A percentile compares a stretch with the other conserved stretches of the same genome.
Conservation (phyloP, 768 basidiomycete species). For the Tricholoma hemisulphureum region DNA sequence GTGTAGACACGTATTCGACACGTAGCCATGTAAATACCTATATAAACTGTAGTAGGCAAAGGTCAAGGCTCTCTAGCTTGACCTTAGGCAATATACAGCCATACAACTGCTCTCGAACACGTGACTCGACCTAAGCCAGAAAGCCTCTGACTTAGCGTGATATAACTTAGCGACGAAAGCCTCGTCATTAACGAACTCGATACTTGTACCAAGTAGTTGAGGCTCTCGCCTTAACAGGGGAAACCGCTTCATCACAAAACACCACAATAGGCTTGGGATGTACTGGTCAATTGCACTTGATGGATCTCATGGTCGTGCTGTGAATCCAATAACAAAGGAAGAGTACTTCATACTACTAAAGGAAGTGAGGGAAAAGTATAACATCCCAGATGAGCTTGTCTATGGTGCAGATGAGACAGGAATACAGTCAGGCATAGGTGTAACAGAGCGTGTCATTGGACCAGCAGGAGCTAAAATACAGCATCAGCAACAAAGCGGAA, state of each 20-base stretch:
- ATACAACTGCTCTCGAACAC: no score
- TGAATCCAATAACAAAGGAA: constrained; percentile 30
- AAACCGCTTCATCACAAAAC: constrained; percentile 2
- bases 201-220: no score
- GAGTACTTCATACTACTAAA: constrained; percentile 31
- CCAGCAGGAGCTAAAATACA: constrained; percentile 21
- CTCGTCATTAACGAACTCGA: no score
- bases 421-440: background rate
- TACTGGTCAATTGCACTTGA: constrained; percentile 35
- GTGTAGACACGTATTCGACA: no score
- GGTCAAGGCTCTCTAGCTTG: no score
- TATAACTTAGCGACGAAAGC: no score
- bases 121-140: no score
- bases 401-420: constrained; percentile 22
- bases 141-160: no score
- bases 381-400: constrained; percentile 16
- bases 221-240: no score
- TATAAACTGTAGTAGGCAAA: no score
- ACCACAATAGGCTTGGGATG: constrained; percentile 18
- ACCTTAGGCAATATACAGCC: no score
- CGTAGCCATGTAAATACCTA: no score
- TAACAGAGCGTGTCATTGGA: constrained; percentile 28
- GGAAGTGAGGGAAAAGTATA: constrained; percentile 5
- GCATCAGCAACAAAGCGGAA: constrained; percentile 18
- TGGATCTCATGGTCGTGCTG: constrained; percentile 23